A percentile compares a stretch with the other conserved stretches of the same genome.
Conservation (phyloP, 2,329 filamentous ascomycete species). For the Dothistroma pini region DNA sequence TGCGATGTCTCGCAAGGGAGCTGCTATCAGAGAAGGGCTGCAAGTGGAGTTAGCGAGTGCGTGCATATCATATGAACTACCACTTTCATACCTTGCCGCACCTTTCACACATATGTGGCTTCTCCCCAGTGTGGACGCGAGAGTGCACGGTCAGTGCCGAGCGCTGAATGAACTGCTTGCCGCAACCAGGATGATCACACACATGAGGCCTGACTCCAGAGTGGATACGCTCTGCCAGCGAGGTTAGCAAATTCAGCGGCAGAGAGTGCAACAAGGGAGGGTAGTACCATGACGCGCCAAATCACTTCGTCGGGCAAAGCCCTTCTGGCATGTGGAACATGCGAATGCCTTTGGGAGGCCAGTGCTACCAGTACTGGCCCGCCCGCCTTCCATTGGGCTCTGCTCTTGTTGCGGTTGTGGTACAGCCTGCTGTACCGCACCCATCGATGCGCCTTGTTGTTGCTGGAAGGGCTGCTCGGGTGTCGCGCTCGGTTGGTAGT, state of each 20-base stretch:
- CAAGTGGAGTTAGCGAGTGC: slow-evolving; percentile 26
- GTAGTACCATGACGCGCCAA: slow-evolving; percentile 84
- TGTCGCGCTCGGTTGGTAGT: slow-evolving; percentile 50
- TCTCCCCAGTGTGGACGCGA: slow-evolving; percentile 95
- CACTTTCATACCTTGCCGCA: slow-evolving; percentile 76
- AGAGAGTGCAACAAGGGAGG: slow-evolving; percentile 10
- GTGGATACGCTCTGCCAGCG: slow-evolving; percentile 78
- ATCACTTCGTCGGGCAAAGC: slow-evolving; percentile 90
- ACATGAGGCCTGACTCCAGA: slow-evolving; percentile 86
- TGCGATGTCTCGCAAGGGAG: slow-evolving; percentile 85
- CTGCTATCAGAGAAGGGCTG: slow-evolving; percentile 96
- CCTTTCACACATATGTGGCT: slow-evolving; percentile 95
- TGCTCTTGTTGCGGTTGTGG: slow-evolving; percentile 32
- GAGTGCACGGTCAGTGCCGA: slow-evolving; percentile 93
- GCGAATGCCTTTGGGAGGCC: slow-evolving; percentile 72
- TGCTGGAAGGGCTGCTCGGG: slow-evolving; percentile 45
- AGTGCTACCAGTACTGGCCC: slow-evolving; percentile 42
- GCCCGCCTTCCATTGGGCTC: slow-evolving; percentile 35
- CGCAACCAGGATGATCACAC: slow-evolving; percentile 83
- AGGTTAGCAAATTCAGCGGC: slow-evolving; percentile 24
- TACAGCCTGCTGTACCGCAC: slow-evolving; percentile 31
- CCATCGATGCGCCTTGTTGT: slow-evolving; percentile 32
- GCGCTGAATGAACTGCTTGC: slow-evolving; percentile 95
- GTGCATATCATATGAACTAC: background rate
- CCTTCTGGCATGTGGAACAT: slow-evolving; percentile 85